These are phyloP conservation scores for Phytophthora cryptogea DNA, from an alignment of 352 stramenopile genomes.

Conservation along the genomic window DNA sequence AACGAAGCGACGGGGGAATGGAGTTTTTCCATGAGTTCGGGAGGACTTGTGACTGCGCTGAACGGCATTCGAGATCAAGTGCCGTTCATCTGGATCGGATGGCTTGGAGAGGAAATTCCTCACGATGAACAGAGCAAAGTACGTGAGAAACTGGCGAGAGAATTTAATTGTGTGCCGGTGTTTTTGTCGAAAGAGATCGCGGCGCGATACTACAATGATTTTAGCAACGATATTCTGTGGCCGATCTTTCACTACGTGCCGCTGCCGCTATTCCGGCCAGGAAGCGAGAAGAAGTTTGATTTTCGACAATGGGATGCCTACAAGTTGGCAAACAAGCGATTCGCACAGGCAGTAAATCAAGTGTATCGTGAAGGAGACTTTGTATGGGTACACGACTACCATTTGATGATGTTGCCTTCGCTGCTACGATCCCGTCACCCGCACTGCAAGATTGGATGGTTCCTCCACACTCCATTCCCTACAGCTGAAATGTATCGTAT, in stretches of 20 bases:
- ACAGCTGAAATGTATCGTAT: conserved; percentile 87
- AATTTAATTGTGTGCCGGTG: conserved; percentile 91
- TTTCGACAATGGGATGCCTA: conserved; percentile 89
- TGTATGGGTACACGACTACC: conserved; percentile 91
- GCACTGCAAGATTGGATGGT: conserved; percentile 83
- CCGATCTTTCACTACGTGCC: conserved; percentile 93
- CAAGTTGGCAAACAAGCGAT: conserved; percentile 83
- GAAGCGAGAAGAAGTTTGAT: conserved; percentile 92
- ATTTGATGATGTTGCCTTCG: conserved; percentile 87
- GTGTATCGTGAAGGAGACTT: conserved; percentile 83
- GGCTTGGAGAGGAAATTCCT: conserved; percentile 87
- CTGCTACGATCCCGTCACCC: conserved; percentile 77
- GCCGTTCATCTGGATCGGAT: conserved; percentile 92
- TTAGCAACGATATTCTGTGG: conserved; percentile 93
- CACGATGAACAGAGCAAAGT: conserved; percentile 85
- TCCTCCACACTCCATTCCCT: conserved; percentile 89
- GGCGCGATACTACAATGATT: conserved; percentile 92
- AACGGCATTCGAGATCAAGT: conserved; percentile 89
- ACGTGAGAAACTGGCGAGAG: conserved; percentile 75
- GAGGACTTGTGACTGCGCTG: conserved; percentile 87
- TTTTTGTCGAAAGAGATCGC: conserved; percentile 90
- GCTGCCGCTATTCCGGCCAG: conserved; percentile 85
- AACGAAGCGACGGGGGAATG: conserved; percentile 86
- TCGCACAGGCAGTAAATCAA: conserved; percentile 79
- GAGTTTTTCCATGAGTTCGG: conserved; percentile 89